Evolutionary conservation across 805 yeast species (phyloP).

Genomic region (Saccharomycopsis microspora): DNA sequence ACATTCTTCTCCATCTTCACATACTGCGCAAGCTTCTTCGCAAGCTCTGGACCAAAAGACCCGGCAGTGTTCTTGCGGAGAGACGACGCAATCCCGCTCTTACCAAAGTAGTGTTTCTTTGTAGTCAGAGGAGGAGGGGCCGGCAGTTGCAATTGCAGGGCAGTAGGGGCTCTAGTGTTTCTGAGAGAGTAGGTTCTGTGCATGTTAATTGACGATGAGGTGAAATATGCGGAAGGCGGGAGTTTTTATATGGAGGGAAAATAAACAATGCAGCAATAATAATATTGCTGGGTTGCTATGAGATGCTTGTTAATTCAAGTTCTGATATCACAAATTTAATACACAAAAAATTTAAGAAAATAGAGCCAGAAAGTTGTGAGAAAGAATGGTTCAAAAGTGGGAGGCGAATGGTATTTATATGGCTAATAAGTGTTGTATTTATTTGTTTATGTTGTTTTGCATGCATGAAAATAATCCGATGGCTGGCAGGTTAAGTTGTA

Average conservation of each 20-base stretch:
- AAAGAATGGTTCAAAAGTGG: no score
- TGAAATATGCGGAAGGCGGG: neutral
- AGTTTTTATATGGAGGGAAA: neutral
- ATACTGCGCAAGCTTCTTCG: conserved; percentile 61
- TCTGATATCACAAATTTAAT: neutral
- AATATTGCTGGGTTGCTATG: neutral
- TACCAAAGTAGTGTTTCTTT: conserved; percentile 80
- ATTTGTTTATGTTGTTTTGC: no score
- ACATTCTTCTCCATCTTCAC: conserved; percentile 78
- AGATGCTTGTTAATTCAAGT: neutral
- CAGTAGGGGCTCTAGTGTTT: conserved; percentile 93
- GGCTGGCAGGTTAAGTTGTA: no score
- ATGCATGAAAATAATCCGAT: no score
- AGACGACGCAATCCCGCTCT: conserved; percentile 47
- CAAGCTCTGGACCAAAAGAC: conserved; percentile 67
- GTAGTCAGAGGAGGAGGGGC: conserved; percentile 93
- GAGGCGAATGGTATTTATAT: no score
- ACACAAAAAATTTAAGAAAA: neutral
- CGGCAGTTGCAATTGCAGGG: conserved; percentile 86
- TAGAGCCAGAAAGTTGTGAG: conserved; percentile 25
- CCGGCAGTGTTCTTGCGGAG: conserved; percentile 69
- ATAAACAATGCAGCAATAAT: neutral
- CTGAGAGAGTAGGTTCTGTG: conserved; percentile 98
- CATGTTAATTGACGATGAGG: conserved; percentile 36
- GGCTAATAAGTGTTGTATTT: no score